Evolutionary conservation across 495 filamentous ascomycete species (phyloP).

Genomic region (Lepraria neglecta): DNA sequence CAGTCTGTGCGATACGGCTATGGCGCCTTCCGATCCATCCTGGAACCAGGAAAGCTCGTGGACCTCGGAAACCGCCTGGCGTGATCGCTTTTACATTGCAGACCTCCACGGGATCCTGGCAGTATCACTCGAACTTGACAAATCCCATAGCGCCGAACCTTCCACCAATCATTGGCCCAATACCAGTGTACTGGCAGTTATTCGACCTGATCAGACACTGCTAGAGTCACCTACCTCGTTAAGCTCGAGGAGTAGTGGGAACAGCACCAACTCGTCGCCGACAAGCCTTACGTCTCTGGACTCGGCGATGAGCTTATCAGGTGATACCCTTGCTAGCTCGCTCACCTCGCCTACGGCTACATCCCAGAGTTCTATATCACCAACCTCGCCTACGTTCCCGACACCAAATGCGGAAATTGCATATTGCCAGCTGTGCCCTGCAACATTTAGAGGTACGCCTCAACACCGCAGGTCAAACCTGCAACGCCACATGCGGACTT

Average conservation of each 20-base stretch:
- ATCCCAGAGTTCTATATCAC: slow-evolving; percentile 5
- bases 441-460: background rate
- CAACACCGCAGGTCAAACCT: slow-evolving; percentile 9
- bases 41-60: background rate
- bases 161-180: background rate
- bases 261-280: slow-evolving; percentile 1
- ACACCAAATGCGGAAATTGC: background rate
- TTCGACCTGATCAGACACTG: background rate
- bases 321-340: background rate
- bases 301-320: background rate
- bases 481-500: background rate
- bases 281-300: background rate
- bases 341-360: background rate
- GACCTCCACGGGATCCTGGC: background rate
- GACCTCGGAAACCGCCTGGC: background rate
- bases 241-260: background rate
- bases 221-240: background rate
- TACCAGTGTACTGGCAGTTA: background rate
- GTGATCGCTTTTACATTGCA: background rate
- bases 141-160: background rate
- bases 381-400: background rate
- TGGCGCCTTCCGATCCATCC: background rate
- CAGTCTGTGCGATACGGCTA: background rate
- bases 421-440: background rate
- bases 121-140: background rate